Base-by-base conservation (phyloP, 768 basidiomycete genomes). In the Pilatotrama ljubarskyi region DNA sequence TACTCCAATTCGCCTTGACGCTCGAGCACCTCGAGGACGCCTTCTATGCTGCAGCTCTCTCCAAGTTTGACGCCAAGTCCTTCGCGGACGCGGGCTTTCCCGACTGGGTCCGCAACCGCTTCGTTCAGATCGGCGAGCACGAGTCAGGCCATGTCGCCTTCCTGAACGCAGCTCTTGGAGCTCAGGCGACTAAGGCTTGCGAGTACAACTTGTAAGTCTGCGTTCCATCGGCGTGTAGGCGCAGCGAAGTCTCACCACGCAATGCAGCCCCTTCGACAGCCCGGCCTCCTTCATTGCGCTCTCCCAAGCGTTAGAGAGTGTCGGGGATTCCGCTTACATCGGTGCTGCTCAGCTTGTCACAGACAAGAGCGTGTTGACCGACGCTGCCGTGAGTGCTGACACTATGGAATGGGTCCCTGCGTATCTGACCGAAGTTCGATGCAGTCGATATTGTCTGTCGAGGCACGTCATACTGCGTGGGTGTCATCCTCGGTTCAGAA, bases 251-350 rank as follows among this genome's bases (percentile, higher is more conserved):
- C 35, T 51, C 13, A 40, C 18, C 22, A 2, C 20, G 5, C 29
- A 10, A n/a, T 18, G 6, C 60, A 76, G 76, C 74, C 79, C 78
- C 5, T 73, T 76, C 69, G 75, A 75, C 36, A 78, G 79, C 64
- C 71, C 77, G 35, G 55, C 65, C 1, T 71, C 75, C 11, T 84
- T 84, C 73, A 68, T 76, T 40, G 73, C 71, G 17, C 66, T 80
- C 11, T 76, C 81, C 26, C 73, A 74, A 57, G 68, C 78, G 49
- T 69, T 86, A 41, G 84, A 87, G 73, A 74, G 77, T 32, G 80
- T 88, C 43, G 78, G 77, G 8, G 76, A 79, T 3, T 77, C 82
- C 8, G 84, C 85, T 10, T 88, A 85, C 68, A 76, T 80, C 58
- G 88, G 88, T n/a, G 81, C 82, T 1, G 73, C 82, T 2, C 73